phyloP scores from a whole-genome alignment of 164 flowering plant species.

The Akebia trifoliata region DNA sequence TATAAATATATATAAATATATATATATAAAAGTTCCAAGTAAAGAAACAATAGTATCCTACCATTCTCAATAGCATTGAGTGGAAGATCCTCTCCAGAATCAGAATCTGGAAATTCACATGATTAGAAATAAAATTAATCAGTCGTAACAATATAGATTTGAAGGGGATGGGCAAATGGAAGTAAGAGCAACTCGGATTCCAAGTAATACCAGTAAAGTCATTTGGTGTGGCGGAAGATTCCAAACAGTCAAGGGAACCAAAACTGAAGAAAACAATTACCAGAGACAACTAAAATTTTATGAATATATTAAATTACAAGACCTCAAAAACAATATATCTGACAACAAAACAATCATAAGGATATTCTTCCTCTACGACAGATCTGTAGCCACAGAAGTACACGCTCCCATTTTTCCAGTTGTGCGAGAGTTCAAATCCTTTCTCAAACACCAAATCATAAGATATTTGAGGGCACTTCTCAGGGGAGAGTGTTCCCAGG shows the following conservation, averaged over 20 bases:
- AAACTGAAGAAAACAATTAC: background rate
- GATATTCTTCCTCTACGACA: slow-evolving; percentile 33
- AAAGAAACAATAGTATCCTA: background rate
- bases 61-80: slow-evolving; percentile 29
- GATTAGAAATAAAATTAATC: background rate
- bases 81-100: slow-evolving; percentile 29
- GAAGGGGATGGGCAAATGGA: background rate
- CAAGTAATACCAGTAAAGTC: slow-evolving; percentile 13
- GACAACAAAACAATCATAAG: slow-evolving; percentile 12
- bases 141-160: background rate
- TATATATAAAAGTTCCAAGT: background rate
- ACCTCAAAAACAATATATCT: background rate
- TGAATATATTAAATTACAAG: background rate
- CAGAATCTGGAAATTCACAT: slow-evolving; percentile 21
- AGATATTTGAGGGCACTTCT: slow-evolving; percentile 42
- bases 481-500: slow-evolving; percentile 52
- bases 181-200: background rate
- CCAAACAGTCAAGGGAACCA: slow-evolving; percentile 13
- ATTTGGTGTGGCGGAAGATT: slow-evolving; percentile 1
- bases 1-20: background rate
- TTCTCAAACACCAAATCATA: slow-evolving; percentile 67
- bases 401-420: slow-evolving; percentile 68
- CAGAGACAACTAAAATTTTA: background rate
- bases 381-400: slow-evolving; percentile 58
- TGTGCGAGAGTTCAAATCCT: slow-evolving; percentile 82